A percentile compares a stretch with the other conserved stretches of the same genome.
Conservation (phyloP, 768 basidiomycete genomes). For the Galerina marginata region DNA sequence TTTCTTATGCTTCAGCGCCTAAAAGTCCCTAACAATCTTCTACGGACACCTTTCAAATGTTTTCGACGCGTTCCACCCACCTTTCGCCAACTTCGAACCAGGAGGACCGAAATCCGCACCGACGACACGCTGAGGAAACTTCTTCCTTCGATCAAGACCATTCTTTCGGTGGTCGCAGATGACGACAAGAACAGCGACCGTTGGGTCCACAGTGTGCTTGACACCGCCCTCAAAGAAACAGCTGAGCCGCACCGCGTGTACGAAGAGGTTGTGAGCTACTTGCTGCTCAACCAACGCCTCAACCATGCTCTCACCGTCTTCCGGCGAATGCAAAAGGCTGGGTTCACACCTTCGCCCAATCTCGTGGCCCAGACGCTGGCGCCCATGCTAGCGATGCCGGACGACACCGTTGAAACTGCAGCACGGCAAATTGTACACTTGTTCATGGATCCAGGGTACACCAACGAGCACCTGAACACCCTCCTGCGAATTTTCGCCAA, state of each 20-base stretch:
- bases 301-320: slow-evolving; percentile 46
- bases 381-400: slow-evolving; percentile 13
- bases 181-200: not conserved
- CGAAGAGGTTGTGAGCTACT: slow-evolving; percentile 43
- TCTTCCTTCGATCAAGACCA: not conserved
- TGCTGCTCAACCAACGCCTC: slow-evolving; percentile 44
- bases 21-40: not conserved
- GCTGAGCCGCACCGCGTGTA: slow-evolving; percentile 28
- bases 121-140: not conserved
- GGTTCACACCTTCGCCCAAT: slow-evolving; percentile 40
- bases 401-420: not conserved
- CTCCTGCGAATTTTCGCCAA: slow-evolving; percentile 9
- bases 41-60: not conserved
- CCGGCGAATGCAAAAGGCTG: slow-evolving; percentile 45
- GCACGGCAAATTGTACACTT: slow-evolving; percentile 19
- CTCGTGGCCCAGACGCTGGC: slow-evolving; percentile 49
- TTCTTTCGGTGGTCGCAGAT: not conserved
- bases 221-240: not conserved
- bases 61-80: not conserved
- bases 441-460: slow-evolving; percentile 29
- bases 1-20: slow-evolving; percentile 3
- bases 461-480: slow-evolving; percentile 27
- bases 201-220: not conserved
- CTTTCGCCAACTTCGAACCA: not conserved
- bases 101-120: not conserved